Percentiles rank a stretch among this genome's conserved stretches.
phyloP scores from a whole-genome alignment of 371 early-diverging fungal species.

The Synchytrium microbalum region DNA sequence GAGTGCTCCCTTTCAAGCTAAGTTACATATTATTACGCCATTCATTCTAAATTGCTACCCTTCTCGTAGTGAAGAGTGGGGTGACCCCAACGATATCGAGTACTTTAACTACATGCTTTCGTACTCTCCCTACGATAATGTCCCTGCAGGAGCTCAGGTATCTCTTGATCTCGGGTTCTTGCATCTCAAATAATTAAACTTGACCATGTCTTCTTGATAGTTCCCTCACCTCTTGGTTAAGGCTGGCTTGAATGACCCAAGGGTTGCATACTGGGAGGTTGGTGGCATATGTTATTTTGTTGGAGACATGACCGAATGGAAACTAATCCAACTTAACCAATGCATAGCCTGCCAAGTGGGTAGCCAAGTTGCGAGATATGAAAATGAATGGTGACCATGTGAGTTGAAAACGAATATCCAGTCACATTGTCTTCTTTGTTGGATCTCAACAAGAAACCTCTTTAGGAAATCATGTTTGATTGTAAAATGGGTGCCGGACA shows the following conservation, averaged over 20 bases:
- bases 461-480: conserved; percentile 22
- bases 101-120: conserved; percentile 38
- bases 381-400: background rate
- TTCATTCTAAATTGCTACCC: background rate
- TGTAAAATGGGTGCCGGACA: conserved; percentile 40
- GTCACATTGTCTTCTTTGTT: too few species aligned
- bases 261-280: conserved; percentile 56
- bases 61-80: conserved; percentile 44
- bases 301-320: too few species aligned
- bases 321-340: too few species aligned
- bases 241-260: conserved; percentile 56
- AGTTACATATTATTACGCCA: background rate
- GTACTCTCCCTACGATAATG: conserved; percentile 42
- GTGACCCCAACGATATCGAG: conserved; percentile 36
- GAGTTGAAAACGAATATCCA: too few species aligned
- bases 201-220: conserved; percentile 1
- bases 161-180: background rate
- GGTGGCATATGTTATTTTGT: too few species aligned
- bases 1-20: background rate
- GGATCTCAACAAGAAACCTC: conserved; percentile 9
- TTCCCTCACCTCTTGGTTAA: conserved; percentile 50
- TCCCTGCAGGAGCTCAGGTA: conserved; percentile 14
- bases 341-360: conserved; percentile 47
- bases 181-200: background rate
- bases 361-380: conserved; percentile 19